Evolutionary conservation across 225 moss, liverwort and hornwort genomes (phyloP).

Genomic region (Asterella californica): DNA sequence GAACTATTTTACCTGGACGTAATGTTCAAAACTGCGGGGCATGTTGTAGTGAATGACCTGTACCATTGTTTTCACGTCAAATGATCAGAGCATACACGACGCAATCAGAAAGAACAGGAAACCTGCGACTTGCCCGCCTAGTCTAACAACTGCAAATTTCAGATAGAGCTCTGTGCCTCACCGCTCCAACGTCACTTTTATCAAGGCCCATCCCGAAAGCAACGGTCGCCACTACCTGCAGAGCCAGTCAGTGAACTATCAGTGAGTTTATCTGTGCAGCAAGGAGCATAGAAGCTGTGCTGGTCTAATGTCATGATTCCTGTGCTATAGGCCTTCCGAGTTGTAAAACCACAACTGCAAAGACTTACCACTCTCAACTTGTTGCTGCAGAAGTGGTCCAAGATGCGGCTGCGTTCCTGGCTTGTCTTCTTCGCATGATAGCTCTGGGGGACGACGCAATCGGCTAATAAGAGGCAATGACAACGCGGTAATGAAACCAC

Average conservation of each 20-base stretch:
- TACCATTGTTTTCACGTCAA: too few species aligned
- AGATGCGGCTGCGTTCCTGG: conserved; percentile 63
- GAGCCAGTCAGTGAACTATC: background rate
- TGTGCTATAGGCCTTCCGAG: background rate
- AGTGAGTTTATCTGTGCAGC: background rate
- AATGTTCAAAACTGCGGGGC: conserved; percentile 89
- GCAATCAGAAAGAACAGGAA: too few species aligned
- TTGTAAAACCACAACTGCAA: background rate
- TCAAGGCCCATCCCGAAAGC: conserved; percentile 99
- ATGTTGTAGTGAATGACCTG: conserved; percentile 94
- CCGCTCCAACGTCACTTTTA: conserved; percentile 85
- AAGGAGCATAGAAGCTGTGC: background rate
- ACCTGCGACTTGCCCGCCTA: too few species aligned
- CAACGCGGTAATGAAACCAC: background rate
- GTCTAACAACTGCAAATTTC: too few species aligned
- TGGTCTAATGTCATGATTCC: background rate
- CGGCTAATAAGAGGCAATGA: background rate
- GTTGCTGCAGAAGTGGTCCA: conserved; percentile 68
- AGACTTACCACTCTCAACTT: conserved; percentile 81
- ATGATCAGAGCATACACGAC: too few species aligned
- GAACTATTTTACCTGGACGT: conserved; percentile 62
- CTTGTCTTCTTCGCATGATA: conserved; percentile 73
- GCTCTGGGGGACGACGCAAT: conserved; percentile 54
- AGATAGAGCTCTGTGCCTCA: conserved; percentile 40
- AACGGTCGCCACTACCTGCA: conserved; percentile 93